Conservation (phyloP, 1,284 basidiomycete genomes). For the Fomitiporia mediterranea region DNA sequence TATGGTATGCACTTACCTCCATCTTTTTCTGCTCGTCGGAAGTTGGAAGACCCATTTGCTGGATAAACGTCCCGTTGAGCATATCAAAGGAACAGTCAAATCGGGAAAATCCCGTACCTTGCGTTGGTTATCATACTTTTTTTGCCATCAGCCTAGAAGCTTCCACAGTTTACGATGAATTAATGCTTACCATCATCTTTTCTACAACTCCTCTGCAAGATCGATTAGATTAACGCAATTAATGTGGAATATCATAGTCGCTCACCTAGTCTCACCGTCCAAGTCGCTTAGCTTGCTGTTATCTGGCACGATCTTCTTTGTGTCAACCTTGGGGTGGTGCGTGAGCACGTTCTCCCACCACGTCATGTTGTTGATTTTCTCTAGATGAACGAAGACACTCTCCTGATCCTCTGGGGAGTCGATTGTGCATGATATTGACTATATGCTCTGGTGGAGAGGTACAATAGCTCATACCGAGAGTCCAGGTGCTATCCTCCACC, state of each 20-base stretch:
- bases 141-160: conserved; percentile 12
- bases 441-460: conserved; percentile 16
- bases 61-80: too few relatives aligned
- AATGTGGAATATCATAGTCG: conserved; percentile 12
- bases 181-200: conserved; percentile 94
- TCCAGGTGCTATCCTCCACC: conserved; percentile 97
- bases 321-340: conserved; percentile 96
- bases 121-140: conserved; percentile 94
- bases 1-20: conserved; percentile 50
- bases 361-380: conserved; percentile 81
- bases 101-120: conserved; percentile 49
- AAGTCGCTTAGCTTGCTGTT: conserved; percentile 96
- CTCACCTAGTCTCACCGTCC: conserved; percentile 85
- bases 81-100: conserved; percentile 12
- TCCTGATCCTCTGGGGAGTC: conserved; percentile 70
- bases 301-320: conserved; percentile 91
- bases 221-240: conserved; percentile 14
- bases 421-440: conserved; percentile 13
- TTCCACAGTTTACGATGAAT: conserved; percentile 6
- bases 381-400: conserved; percentile 72
- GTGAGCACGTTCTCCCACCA: conserved; percentile 99
- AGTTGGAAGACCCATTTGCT: conserved; percentile 95
- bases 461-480: conserved; percentile 61
- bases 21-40: conserved; percentile 88
- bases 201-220: conserved; percentile 88